These are phyloP conservation scores for Salisapilia sapeloensis DNA, from an alignment of 352 stramenopile genomes.

Conservation along the genomic window DNA sequence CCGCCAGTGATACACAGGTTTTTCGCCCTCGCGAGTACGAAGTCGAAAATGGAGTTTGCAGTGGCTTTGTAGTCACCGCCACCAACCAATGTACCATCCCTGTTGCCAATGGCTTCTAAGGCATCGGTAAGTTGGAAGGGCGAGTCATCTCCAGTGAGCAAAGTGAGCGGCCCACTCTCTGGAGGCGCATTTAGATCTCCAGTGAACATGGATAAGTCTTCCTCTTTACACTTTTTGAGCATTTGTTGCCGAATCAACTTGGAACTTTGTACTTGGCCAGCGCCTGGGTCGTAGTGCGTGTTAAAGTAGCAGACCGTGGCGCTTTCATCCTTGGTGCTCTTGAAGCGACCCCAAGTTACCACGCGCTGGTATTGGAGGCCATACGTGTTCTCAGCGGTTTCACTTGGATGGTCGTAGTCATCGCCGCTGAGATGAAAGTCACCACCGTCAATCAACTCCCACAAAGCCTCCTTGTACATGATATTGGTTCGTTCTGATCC, in stretches of 20 bases:
- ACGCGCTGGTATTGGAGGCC: constrained; percentile 7
- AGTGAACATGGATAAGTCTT: constrained; percentile 5
- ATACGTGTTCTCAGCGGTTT: constrained; percentile 1
- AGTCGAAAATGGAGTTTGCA: too few species aligned
- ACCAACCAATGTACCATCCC: too few species aligned
- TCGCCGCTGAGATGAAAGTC: constrained; percentile 1
- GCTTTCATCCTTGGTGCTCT: constrained; percentile 1
- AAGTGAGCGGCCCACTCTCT: too few species aligned
- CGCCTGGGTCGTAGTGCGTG: constrained; percentile 8
- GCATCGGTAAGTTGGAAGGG: too few species aligned
- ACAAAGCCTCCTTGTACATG: constrained; percentile 1
- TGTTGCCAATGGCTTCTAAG: too few species aligned
- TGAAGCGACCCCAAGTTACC: constrained; percentile 6
- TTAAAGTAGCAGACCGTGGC: constrained; percentile 9
- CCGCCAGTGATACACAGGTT: too few species aligned
- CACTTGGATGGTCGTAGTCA: background rate
- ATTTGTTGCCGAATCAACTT: constrained; percentile 4
- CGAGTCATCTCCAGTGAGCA: too few species aligned
- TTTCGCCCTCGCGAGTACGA: too few species aligned
- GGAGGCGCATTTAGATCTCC: constrained; percentile 9
- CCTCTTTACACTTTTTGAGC: constrained; percentile 3
- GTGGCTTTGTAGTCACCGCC: too few species aligned
- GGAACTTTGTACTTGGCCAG: constrained; percentile 3
- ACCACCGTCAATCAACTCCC: constrained; percentile 1
- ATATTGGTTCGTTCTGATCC: constrained; percentile 1